Base-by-base conservation (phyloP, 2,329 filamentous ascomycete species). In the Trichoderma lentiforme region DNA sequence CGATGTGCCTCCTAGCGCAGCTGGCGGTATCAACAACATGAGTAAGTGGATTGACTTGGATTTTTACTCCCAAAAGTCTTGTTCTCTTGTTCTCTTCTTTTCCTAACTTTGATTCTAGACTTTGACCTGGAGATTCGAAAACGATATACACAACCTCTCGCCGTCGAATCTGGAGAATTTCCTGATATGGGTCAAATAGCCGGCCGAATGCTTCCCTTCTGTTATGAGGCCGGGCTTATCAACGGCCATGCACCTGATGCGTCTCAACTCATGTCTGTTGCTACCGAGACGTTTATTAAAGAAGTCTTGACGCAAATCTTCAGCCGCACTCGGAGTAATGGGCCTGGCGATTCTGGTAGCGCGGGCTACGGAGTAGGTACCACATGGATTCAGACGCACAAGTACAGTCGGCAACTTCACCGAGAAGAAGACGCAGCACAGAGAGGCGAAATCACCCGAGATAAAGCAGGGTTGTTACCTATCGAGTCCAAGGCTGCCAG, bases 401-500 rank as follows among this genome's bases (percentile, higher is more conserved):
- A 89, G 72, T 98, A 95, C 81, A 90, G 89, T 74, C 87, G 88
- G 72, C 92, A 93, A 79, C 85, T 97, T 12, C 89, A 90, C 70
- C 85, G 86, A 61, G 95, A 98, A 80, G 94, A 97, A 79, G 87
- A 91, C 57, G 88, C 89, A 0, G 90, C 89, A 30, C 87, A 90
- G 53, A 86, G 89, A n/a, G 94, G 94, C 5, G 92, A 95, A 76
- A 80, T 97, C 1, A 84, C 88, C 21, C 87, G 93, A 75, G 93
- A 94, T 72, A 91, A 92, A 73, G 91, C 88, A 62, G 94, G 94
- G 1, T 82, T 97, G 32, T 83, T 98, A 6, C 95, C 95, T 0
- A 84, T 94, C 43, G 94, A 98, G 81, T 89, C 92, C 3, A 94
- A 92, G 78, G 91, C 92, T 68, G 91, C 92, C 18, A 89, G 89